Percentiles rank a stretch among this genome's conserved stretches.
These are phyloP conservation scores for Pleurotus salmoneostramineus DNA, from an alignment of 768 basidiomycete species.

Conservation along the genomic window DNA sequence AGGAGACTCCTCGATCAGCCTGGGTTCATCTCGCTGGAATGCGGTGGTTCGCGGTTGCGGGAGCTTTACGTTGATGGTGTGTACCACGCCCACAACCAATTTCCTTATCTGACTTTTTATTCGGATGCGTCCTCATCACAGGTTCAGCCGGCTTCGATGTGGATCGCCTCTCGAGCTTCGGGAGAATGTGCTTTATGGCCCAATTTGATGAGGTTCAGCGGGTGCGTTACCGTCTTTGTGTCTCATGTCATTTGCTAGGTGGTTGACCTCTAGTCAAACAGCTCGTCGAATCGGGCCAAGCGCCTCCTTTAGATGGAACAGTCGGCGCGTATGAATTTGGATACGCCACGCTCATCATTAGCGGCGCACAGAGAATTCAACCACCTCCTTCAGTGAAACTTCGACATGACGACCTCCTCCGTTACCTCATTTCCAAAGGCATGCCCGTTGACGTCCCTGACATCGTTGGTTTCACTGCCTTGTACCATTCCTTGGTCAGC, in stretches of 20 bases:
- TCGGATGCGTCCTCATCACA: background rate
- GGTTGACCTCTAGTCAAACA: background rate
- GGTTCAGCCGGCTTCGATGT: background rate
- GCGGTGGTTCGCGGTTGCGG: slow-evolving; percentile 24
- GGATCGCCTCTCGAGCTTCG: background rate
- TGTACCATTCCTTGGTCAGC: slow-evolving; percentile 38
- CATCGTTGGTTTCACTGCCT: slow-evolving; percentile 43
- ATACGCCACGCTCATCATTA: slow-evolving; percentile 32
- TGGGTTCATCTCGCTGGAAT: slow-evolving; percentile 18
- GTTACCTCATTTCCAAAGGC: slow-evolving; percentile 36
- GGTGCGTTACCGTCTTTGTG: background rate
- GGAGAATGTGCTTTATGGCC: background rate
- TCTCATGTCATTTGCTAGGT: no score
- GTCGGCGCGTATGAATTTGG: slow-evolving; percentile 40
- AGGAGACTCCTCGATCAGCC: slow-evolving; percentile 20
- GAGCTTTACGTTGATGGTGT: slow-evolving; percentile 24
- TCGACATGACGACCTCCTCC: slow-evolving; percentile 30
- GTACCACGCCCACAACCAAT: no score
- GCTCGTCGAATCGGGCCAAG: slow-evolving; percentile 23
- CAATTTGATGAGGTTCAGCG: background rate
- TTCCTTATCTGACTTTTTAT: no score
- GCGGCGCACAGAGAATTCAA: slow-evolving; percentile 35
- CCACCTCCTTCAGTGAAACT: slow-evolving; percentile 8
- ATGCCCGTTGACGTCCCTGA: slow-evolving; percentile 36
- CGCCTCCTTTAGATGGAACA: slow-evolving; percentile 31